Conservation (phyloP, 2,329 filamentous ascomycete genomes). For the Hymenoscyphus linearis region DNA sequence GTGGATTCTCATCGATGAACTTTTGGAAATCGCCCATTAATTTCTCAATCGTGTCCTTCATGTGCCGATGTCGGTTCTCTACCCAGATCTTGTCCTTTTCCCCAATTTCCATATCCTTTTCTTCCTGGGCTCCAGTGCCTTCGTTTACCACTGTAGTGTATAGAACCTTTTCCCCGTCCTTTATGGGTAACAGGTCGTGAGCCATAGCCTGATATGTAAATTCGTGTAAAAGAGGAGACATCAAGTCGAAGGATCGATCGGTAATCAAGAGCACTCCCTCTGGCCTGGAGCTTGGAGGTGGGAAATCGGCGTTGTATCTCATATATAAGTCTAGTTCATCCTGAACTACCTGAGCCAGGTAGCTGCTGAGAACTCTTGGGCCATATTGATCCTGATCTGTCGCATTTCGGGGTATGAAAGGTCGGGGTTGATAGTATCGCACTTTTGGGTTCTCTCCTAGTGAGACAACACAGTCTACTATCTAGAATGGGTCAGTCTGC, state of each 20-base stretch:
- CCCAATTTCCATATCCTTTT: slow-evolving; percentile 85
- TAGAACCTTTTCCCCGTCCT: slow-evolving; percentile 81
- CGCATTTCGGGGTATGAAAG: slow-evolving; percentile 42
- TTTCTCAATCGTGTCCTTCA: slow-evolving; percentile 96
- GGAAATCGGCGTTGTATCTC: slow-evolving; percentile 78
- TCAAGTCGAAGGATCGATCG: slow-evolving; percentile 88
- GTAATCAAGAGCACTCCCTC: slow-evolving; percentile 80
- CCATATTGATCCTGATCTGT: slow-evolving; percentile 55
- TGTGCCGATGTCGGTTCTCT: slow-evolving; percentile 88
- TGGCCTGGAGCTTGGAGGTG: slow-evolving; percentile 70
- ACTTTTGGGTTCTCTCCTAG: slow-evolving; percentile 93
- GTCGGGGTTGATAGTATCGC: slow-evolving; percentile 73
- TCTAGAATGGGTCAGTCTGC: slow-evolving; percentile 42
- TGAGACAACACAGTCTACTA: slow-evolving; percentile 81
- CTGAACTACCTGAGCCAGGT: slow-evolving; percentile 86
- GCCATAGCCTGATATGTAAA: slow-evolving; percentile 99
- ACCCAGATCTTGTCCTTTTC: slow-evolving; percentile 96
- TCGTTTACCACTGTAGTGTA: slow-evolving; percentile 79
- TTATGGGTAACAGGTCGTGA: slow-evolving; percentile 83
- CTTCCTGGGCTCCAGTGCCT: slow-evolving; percentile 62
- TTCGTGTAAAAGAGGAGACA: slow-evolving; percentile 84
- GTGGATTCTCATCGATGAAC: slow-evolving; percentile 85
- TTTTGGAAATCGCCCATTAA: slow-evolving; percentile 88
- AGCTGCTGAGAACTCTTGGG: slow-evolving; percentile 78
- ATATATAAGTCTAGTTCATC: slow-evolving; percentile 87